These are phyloP conservation scores for Monilinia fructicola DNA, from an alignment of 2,329 filamentous ascomycete genomes.

Conservation along the genomic window DNA sequence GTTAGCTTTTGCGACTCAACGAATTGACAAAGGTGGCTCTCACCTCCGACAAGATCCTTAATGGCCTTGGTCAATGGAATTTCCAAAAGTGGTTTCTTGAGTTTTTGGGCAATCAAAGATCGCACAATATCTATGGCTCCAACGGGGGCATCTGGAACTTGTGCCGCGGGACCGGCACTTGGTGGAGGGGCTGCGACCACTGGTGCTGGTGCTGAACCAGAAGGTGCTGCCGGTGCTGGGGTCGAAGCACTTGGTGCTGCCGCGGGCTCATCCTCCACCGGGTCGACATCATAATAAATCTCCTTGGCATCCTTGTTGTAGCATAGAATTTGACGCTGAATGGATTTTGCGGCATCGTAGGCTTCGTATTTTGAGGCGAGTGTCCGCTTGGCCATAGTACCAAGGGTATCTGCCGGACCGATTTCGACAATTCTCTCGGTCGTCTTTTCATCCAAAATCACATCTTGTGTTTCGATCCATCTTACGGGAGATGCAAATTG, in stretches of 20 bases:
- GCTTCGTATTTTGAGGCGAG: conserved; percentile 97
- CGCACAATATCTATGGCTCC: conserved; percentile 87
- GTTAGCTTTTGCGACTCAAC: conserved; percentile 24
- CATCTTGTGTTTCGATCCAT: conserved; percentile 99
- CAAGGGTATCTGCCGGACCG: conserved; percentile 92
- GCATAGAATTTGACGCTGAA: conserved; percentile 95
- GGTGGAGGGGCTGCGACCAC: conserved; percentile 59
- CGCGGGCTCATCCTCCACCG: conserved; percentile 83
- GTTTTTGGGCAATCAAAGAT: conserved; percentile 88
- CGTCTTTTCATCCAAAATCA: conserved; percentile 92
- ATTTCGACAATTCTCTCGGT: conserved; percentile 98
- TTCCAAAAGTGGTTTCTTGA: conserved; percentile 90
- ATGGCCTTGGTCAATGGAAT: conserved; percentile 94
- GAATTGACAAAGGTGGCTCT: conserved; percentile 41
- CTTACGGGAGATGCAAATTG: conserved; percentile 98
- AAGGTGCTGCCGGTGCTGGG: conserved; percentile 45
- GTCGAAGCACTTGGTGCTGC: conserved; percentile 46
- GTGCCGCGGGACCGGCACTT: conserved; percentile 80
- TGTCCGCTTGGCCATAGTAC: conserved; percentile 95
- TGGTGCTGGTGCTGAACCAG: conserved; percentile 52
- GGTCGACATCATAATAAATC: conserved; percentile 98
- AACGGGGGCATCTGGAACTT: conserved; percentile 83
- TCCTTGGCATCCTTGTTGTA: conserved; percentile 99
- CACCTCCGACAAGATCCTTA: conserved; percentile 96
- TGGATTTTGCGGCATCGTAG: conserved; percentile 93